phyloP scores from a whole-genome alignment of 2,329 filamentous ascomycete species.

The Neonectria faginata region DNA sequence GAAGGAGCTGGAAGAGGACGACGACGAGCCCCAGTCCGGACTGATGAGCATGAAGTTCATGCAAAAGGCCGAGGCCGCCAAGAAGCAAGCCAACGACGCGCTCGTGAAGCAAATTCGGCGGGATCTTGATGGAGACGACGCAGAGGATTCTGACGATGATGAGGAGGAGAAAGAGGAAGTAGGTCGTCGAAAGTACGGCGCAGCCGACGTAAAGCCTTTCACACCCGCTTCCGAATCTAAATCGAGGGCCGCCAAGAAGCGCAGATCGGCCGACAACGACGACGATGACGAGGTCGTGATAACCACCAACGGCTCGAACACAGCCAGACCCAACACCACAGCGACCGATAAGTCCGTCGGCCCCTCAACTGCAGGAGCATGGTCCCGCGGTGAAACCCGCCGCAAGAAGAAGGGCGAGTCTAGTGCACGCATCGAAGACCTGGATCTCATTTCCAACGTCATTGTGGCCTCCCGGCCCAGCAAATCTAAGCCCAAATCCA shows the following conservation, averaged over 20 bases:
- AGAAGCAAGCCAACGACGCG: conserved; percentile 84
- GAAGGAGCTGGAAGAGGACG: conserved; percentile 58
- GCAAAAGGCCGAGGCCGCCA: conserved; percentile 84
- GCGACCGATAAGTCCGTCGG: conserved; percentile 30
- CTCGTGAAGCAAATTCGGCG: conserved; percentile 76
- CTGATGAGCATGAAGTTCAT: conserved; percentile 93
- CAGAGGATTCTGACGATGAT: conserved; percentile 63
- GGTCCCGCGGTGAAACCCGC: conserved; percentile 55
- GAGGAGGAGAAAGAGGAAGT: conserved; percentile 66
- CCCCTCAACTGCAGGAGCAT: conserved; percentile 53
- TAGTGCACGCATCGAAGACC: conserved; percentile 49
- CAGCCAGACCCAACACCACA: conserved; percentile 37
- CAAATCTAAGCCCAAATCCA: conserved; percentile 47
- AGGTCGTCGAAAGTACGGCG: conserved; percentile 79
- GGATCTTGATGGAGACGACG: conserved; percentile 75
- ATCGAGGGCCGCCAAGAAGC: conserved; percentile 46
- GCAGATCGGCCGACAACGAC: conserved; percentile 43
- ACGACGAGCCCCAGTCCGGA: conserved; percentile 70
- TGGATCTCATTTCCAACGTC: conserved; percentile 55
- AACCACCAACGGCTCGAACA: conserved; percentile 39
- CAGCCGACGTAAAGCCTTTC: conserved; percentile 50
- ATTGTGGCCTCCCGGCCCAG: conserved; percentile 47
- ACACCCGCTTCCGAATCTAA: conserved; percentile 48
- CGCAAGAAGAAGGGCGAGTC: conserved; percentile 54
- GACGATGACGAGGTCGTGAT: conserved; percentile 46